Conservation (phyloP, 306 rosid species). For the Casuarina equisetifolia region DNA sequence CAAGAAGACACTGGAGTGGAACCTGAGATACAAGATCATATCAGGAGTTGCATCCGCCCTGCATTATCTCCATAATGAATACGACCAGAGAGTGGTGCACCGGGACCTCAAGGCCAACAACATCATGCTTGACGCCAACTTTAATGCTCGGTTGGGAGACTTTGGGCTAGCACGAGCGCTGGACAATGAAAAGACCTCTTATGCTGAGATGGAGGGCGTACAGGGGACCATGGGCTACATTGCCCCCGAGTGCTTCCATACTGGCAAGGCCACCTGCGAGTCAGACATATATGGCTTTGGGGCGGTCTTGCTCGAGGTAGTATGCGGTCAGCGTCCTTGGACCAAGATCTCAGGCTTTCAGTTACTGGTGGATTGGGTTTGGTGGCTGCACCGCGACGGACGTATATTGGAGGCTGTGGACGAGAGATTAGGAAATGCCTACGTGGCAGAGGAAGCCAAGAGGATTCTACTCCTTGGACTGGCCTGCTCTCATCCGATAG, state of each 20-base stretch:
- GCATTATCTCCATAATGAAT: slow-evolving; percentile 67
- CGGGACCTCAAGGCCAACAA: slow-evolving; percentile 79
- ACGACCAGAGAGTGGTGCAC: slow-evolving; percentile 66
- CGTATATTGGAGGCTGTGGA: slow-evolving; percentile 57
- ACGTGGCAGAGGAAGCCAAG: slow-evolving; percentile 54
- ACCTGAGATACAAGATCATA: slow-evolving; percentile 54
- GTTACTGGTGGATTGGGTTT: slow-evolving; percentile 71
- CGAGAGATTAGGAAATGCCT: slow-evolving; percentile 40
- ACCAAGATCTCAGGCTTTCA: slow-evolving; percentile 49
- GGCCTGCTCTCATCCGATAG: slow-evolving; percentile 71
- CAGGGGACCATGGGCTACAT: slow-evolving; percentile 81
- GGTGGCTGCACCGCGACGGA: slow-evolving; percentile 60
- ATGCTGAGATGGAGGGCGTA: slow-evolving; percentile 58
- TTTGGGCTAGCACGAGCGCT: slow-evolving; percentile 76
- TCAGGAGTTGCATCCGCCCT: slow-evolving; percentile 69
- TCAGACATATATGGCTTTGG: slow-evolving; percentile 69
- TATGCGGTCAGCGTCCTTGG: slow-evolving; percentile 71
- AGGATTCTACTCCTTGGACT: slow-evolving; percentile 61
- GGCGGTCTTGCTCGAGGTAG: slow-evolving; percentile 64
- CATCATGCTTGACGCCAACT: slow-evolving; percentile 63
- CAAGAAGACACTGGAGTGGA: slow-evolving; percentile 50
- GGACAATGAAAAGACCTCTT: slow-evolving; percentile 65
- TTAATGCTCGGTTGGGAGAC: slow-evolving; percentile 66
- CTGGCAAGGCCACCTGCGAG: slow-evolving; percentile 65
- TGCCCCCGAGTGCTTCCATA: slow-evolving; percentile 82